Evolutionary conservation across 2,329 filamentous ascomycete species (phyloP).

Genomic region (Neopestalotiopsis sp.): DNA sequence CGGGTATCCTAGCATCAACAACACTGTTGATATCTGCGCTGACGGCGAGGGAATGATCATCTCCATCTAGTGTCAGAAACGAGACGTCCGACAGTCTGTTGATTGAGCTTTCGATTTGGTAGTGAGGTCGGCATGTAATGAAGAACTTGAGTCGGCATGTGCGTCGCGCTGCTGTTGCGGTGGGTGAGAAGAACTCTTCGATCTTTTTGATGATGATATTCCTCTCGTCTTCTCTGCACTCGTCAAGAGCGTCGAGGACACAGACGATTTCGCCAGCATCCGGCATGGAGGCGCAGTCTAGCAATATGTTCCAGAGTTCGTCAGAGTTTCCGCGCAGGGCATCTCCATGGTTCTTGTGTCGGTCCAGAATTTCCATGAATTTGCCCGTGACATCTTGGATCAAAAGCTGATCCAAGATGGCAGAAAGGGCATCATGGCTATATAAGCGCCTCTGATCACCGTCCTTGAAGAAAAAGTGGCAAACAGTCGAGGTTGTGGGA

Average conservation of each 20-base stretch:
- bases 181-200: not conserved
- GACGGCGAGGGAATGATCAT: not conserved
- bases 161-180: not conserved
- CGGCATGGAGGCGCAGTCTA: not conserved
- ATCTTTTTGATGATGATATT: not conserved
- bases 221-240: not conserved
- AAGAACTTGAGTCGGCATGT: constrained; percentile 13
- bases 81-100: not conserved
- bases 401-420: constrained; percentile 37
- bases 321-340: not conserved
- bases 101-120: not conserved
- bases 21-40: constrained; percentile 14
- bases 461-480: constrained; percentile 44
- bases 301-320: not conserved
- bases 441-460: constrained; percentile 29
- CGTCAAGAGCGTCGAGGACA: constrained; percentile 8
- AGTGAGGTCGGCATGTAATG: constrained; percentile 12
- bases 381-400: constrained; percentile 7
- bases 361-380: constrained; percentile 21
- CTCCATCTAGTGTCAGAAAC: constrained; percentile 5
- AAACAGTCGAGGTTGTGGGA: constrained; percentile 30
- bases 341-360: constrained; percentile 7
- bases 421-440: constrained; percentile 27
- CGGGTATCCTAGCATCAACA: not conserved
- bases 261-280: constrained; percentile 5